Evolutionary conservation across 208 protist genomes (phyloP), one percentile per base, ranked within the genome.

Genomic region (Phytomonas francai): DNA sequence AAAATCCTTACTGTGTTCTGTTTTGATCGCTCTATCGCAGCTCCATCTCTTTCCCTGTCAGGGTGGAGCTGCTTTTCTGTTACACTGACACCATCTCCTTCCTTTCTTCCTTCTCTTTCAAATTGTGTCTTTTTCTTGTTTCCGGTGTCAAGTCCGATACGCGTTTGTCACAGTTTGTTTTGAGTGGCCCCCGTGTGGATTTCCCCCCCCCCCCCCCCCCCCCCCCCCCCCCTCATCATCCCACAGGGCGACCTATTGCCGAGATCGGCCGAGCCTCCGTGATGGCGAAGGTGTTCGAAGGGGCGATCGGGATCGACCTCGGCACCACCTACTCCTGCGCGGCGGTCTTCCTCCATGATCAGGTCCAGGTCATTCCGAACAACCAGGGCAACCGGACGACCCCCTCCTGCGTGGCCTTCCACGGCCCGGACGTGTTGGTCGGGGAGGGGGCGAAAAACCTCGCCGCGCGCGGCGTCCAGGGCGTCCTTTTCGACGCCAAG

Each of bases 321-420:
- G 95, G 95, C 42, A 99, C 97, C 7, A 99, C 97, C 49, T 98
- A 98, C 83, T 97, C 86, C 30, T 98, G 97, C 83, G 95, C 97
- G 36, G 96, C 94, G 45, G 96, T 99, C 22, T 98, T 83, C 57
- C 74, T 82, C 30, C 63, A 78, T 57, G 76, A 78, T 58, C 74
- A 79, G 61, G 81, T 78, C 12, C 77, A 99, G 84, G 99, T 99
- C 72, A 99, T 99, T 60, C 86, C 98, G n/a, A 99, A 99, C 77
- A 97, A 99, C 67, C 95, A 97, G 84, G 99, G 99, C 77, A 99
- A 99, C 83, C 91, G 98, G 66, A 99, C 97, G 32, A 99, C 99
- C 16, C 98, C 99, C 25, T 99, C 98, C 7, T 98, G 91, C 59
- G 98, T 99, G 29, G 98, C 98, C 19, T 99, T 99, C 85, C 97